Evolutionary conservation across 768 basidiomycete genomes (phyloP).

Genomic region (Boletus pseudo-olivaceus): DNA sequence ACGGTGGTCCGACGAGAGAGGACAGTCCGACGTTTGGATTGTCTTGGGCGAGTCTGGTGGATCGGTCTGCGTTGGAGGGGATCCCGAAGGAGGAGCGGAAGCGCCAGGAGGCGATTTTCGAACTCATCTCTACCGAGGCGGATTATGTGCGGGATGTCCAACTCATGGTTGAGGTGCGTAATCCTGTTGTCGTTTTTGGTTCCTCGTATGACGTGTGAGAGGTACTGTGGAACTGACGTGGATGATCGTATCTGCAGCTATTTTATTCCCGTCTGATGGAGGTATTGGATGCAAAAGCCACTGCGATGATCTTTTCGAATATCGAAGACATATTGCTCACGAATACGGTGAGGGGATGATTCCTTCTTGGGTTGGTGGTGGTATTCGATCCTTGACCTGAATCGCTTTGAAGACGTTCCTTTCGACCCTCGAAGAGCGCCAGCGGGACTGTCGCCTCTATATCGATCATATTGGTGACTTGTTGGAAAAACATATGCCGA

Average conservation of each 20-base stretch:
- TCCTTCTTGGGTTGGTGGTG: neutral
- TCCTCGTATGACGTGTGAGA: neutral
- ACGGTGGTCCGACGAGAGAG: conserved; percentile 33
- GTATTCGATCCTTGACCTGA: neutral
- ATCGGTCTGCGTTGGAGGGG: conserved; percentile 76
- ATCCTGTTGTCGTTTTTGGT: neutral
- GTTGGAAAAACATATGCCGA: conserved; percentile 65
- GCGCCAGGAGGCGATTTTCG: conserved; percentile 94
- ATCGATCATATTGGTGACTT: conserved; percentile 87
- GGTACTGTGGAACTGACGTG: neutral
- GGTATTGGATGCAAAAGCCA: conserved; percentile 70
- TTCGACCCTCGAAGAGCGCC: conserved; percentile 86
- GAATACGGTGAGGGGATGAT: conserved; percentile 61
- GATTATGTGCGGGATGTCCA: conserved; percentile 91
- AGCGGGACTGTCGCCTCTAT: conserved; percentile 89
- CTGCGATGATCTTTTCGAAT: conserved; percentile 85
- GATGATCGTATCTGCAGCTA: conserved; percentile 41
- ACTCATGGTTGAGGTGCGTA: conserved; percentile 78
- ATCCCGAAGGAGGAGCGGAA: conserved; percentile 77
- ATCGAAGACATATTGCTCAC: conserved; percentile 88
- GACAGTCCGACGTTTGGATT: conserved; percentile 59
- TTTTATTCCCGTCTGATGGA: conserved; percentile 82
- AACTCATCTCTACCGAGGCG: conserved; percentile 87
- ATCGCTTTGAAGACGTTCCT: conserved; percentile 58
- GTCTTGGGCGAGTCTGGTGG: conserved; percentile 93